Percentiles rank a stretch among this genome's conserved stretches.
phyloP scores from a whole-genome alignment of 176 grass and related monocot species.

The Triticum monococcum region DNA sequence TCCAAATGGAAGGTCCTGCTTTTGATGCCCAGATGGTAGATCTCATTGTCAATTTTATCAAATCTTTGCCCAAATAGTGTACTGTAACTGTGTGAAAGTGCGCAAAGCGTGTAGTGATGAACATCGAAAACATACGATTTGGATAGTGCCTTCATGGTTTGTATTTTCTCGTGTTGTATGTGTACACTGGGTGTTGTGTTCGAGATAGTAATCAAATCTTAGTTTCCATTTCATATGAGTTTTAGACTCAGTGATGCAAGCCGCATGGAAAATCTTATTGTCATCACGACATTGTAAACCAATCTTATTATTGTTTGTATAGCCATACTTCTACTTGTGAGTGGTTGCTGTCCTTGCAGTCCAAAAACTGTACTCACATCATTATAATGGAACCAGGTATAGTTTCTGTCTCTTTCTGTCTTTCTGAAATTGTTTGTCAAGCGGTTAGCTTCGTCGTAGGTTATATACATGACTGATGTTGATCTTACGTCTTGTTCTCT shows the following conservation, averaged over 20 bases:
- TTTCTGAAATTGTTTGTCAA: constrained; percentile 4
- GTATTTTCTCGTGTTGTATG: constrained; percentile 31
- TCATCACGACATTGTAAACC: background rate
- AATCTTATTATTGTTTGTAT: background rate
- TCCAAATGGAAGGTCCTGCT: constrained; percentile 93
- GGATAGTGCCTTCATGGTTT: constrained; percentile 16
- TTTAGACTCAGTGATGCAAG: background rate
- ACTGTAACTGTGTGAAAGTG: background rate
- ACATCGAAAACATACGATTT: constrained; percentile 4
- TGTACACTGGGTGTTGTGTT: constrained; percentile 26
- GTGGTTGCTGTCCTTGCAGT: background rate
- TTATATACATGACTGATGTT: background rate
- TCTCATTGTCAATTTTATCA: constrained; percentile 68
- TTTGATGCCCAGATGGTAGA: constrained; percentile 86
- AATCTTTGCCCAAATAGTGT: constrained; percentile 53
- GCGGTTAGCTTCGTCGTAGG: background rate
- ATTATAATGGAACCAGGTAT: constrained; percentile 14
- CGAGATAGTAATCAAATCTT: constrained; percentile 16
- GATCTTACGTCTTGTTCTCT: constrained; percentile 3
- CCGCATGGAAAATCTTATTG: background rate
- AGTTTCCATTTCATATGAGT: background rate
- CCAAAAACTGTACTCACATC: background rate
- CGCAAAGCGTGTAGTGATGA: background rate
- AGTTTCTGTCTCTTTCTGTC: background rate
- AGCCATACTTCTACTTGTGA: constrained; percentile 8